Percentiles rank a stretch among this genome's conserved stretches.
These are phyloP conservation scores for Nakazawaea anatomiae DNA, from an alignment of 805 yeast species.

Conservation along the genomic window DNA sequence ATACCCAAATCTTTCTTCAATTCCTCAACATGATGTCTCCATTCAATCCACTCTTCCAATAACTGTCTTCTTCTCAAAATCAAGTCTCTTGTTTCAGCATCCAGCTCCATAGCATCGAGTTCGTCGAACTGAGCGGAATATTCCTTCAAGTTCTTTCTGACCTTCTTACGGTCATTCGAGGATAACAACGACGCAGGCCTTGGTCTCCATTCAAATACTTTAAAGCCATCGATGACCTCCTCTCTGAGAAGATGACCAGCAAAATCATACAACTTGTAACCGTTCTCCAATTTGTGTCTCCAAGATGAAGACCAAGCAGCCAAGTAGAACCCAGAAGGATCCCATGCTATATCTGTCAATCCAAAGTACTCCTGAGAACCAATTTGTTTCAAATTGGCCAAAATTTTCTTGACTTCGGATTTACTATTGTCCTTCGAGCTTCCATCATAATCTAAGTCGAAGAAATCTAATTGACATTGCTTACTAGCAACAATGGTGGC, in stretches of 20 bases:
- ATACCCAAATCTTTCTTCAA: slow-evolving; percentile 41
- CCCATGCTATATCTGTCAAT: slow-evolving; percentile 86
- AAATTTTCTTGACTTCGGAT: slow-evolving; percentile 40
- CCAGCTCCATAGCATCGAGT: slow-evolving; percentile 92
- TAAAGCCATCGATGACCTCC: slow-evolving; percentile 76
- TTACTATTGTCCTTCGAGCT: slow-evolving; percentile 36
- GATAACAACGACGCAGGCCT: slow-evolving; percentile 79
- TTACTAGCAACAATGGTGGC: slow-evolving; percentile 35
- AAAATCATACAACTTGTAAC: slow-evolving; percentile 81
- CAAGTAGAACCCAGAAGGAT: slow-evolving; percentile 88
- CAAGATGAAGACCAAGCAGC: slow-evolving; percentile 85
- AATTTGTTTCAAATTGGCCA: slow-evolving; percentile 55
- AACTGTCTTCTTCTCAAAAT: slow-evolving; percentile 77
- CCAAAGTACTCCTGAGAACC: slow-evolving; percentile 65
- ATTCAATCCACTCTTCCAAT: slow-evolving; percentile 80
- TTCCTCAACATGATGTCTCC: slow-evolving; percentile 53
- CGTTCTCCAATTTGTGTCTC: slow-evolving; percentile 83
- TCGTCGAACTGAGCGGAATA: slow-evolving; percentile 92
- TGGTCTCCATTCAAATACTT: slow-evolving; percentile 94
- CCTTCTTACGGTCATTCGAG: slow-evolving; percentile 79
- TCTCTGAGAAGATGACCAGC: slow-evolving; percentile 74
- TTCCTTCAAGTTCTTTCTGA: slow-evolving; percentile 82
- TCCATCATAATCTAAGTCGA: slow-evolving; percentile 80
- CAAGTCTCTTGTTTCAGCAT: slow-evolving; percentile 84
- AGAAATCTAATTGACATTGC: slow-evolving; percentile 71